These are phyloP conservation scores for Emericellopsis cladophorae DNA, from an alignment of 2,329 filamentous ascomycete species.

Conservation along the genomic window DNA sequence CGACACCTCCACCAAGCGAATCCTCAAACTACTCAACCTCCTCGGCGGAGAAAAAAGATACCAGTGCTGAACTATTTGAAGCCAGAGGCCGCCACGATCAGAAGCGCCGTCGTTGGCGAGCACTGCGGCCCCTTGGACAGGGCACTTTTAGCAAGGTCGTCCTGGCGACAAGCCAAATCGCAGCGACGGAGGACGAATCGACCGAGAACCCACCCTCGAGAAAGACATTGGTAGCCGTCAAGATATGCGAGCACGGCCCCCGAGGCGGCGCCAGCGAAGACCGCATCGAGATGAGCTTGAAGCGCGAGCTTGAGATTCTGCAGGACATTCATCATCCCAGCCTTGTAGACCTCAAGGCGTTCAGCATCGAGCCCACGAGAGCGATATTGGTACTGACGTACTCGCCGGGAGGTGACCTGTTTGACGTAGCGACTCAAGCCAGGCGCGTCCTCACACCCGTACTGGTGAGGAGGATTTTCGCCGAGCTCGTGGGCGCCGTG, in stretches of 20 bases:
- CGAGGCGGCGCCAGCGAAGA: constrained; percentile 89
- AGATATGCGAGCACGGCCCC: constrained; percentile 89
- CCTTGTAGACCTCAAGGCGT: constrained; percentile 81
- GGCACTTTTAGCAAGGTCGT: constrained; percentile 94
- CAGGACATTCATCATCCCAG: constrained; percentile 80
- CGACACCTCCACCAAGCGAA: constrained; percentile 75
- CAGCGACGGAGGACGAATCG: constrained; percentile 23
- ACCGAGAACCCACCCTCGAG: constrained; percentile 24
- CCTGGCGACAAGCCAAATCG: constrained; percentile 69
- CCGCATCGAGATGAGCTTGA: constrained; percentile 82
- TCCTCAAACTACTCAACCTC: constrained; percentile 37
- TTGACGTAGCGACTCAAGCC: constrained; percentile 74
- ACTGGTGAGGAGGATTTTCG: constrained; percentile 74
- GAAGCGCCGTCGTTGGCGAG: constrained; percentile 67
- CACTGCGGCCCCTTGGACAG: constrained; percentile 70
- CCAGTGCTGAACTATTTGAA: constrained; percentile 52
- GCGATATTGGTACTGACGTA: constrained; percentile 82
- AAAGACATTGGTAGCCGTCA: constrained; percentile 84
- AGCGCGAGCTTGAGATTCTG: constrained; percentile 91
- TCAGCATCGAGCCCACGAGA: constrained; percentile 71
- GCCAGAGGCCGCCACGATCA: constrained; percentile 53
- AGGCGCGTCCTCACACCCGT: constrained; percentile 52
- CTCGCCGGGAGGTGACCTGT: constrained; percentile 87
- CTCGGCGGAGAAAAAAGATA: constrained; percentile 25
- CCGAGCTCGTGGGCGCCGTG: constrained; percentile 77